Percentiles rank a stretch among this genome's conserved stretches.
These are phyloP conservation scores for Penicillium sp. DNA, from an alignment of 2,329 filamentous ascomycete species.

Conservation along the genomic window DNA sequence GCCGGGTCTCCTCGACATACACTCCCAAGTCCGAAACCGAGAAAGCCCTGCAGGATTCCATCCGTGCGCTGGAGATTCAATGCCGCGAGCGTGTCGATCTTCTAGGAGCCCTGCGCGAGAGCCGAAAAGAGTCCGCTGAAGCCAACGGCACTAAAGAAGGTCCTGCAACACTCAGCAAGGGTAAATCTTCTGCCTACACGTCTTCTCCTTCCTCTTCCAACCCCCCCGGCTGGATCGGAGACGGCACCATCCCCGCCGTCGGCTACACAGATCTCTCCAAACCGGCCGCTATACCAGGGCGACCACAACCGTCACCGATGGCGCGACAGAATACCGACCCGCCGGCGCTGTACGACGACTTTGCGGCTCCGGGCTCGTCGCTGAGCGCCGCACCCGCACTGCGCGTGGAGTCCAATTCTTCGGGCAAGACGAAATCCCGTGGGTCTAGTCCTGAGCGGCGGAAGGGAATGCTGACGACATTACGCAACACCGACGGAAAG, in stretches of 20 bases:
- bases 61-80: constrained; percentile 80
- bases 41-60: constrained; percentile 73
- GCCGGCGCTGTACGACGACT: constrained; percentile 14
- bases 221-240: constrained; percentile 66
- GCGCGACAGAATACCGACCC: constrained; percentile 23
- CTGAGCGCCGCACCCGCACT: constrained; percentile 18
- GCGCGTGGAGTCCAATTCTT: constrained; percentile 30
- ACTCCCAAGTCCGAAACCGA: constrained; percentile 77
- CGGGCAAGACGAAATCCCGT: constrained; percentile 48
- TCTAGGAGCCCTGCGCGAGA: constrained; percentile 73
- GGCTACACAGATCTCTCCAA: constrained; percentile 79
- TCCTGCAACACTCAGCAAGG: constrained; percentile 27
- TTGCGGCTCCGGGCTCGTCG: constrained; percentile 8
- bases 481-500: constrained; percentile 50
- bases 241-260: constrained; percentile 77
- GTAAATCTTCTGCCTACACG: constrained; percentile 24
- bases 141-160: constrained; percentile 21
- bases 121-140: constrained; percentile 50
- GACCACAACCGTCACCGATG: constrained; percentile 24
- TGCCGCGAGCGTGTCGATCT: constrained; percentile 92
- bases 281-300: constrained; percentile 59
- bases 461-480: constrained; percentile 58
- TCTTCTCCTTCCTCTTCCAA: constrained; percentile 20
- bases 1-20: constrained; percentile 67
- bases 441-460: constrained; percentile 61